phyloP scores from a whole-genome alignment of 208 protist species.

The Wallacemonas rigidus region DNA sequence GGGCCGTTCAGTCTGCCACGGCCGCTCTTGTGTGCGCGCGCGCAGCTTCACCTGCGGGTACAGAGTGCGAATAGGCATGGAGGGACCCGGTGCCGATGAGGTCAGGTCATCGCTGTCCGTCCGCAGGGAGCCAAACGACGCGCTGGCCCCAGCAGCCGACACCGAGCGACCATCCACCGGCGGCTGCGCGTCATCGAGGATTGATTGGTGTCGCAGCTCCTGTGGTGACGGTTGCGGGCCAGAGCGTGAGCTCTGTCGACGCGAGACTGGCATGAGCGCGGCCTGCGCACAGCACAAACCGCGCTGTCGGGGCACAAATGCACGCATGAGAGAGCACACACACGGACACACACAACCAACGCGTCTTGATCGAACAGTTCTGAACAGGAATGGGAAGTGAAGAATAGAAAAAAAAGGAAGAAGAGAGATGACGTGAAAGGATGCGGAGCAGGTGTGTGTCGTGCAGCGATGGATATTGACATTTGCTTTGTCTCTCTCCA shows the following conservation, averaged over 20 bases:
- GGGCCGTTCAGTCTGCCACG: conserved; percentile 19
- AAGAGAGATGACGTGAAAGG: background rate
- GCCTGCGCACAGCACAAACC: background rate
- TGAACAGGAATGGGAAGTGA: background rate
- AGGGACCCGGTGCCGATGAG: background rate
- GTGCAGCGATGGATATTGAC: no score
- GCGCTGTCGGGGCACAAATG: background rate
- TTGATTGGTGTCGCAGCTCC: background rate
- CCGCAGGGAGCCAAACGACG: no score
- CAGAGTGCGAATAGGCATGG: conserved; percentile 20
- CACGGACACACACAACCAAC: no score
- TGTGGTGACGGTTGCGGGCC: background rate
- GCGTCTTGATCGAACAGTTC: background rate
- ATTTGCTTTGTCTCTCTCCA: no score
- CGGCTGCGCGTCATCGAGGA: no score
- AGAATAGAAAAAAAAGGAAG: background rate
- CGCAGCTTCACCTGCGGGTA: conserved; percentile 37
- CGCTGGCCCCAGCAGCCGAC: no score
- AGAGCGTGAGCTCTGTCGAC: background rate
- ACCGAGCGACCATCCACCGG: no score
- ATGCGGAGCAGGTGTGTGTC: no score
- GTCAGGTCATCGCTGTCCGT: background rate
- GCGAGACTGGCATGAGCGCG: background rate
- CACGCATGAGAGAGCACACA: background rate
- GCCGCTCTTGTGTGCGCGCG: conserved; percentile 41